A percentile compares a stretch with the other conserved stretches of the same genome.
phyloP scores from a whole-genome alignment of 2,329 filamentous ascomycete genomes.

The Aspergillus felis region DNA sequence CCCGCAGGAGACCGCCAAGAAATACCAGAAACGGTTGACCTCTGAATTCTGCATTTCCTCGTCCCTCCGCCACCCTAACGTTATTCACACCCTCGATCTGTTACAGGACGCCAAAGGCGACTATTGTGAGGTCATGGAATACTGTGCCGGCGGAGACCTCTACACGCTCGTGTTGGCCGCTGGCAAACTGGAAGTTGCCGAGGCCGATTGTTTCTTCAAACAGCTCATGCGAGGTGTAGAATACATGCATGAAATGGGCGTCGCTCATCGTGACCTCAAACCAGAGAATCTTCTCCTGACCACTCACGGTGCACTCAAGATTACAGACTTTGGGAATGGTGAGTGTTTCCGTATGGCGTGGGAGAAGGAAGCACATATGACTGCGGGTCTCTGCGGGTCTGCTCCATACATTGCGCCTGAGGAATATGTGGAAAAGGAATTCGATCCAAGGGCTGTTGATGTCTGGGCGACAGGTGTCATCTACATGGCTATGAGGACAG shows the following conservation, averaged over 20 bases:
- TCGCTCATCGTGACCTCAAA: slow-evolving; percentile 93
- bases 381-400: slow-evolving; percentile 90
- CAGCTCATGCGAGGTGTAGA: slow-evolving; percentile 98
- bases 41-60: slow-evolving; percentile 99
- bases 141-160: slow-evolving; percentile 91
- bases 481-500: slow-evolving; percentile 99
- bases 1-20: slow-evolving; percentile 91
- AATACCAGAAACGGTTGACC: slow-evolving; percentile 95
- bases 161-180: slow-evolving; percentile 90
- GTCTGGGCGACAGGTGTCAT: slow-evolving; percentile 98
- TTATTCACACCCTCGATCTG: slow-evolving; percentile 95
- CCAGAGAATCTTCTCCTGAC: slow-evolving; percentile 94
- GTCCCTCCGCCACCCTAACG: slow-evolving; percentile 91
- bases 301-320: slow-evolving; percentile 87
- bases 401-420: slow-evolving; percentile 97
- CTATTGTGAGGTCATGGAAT: slow-evolving; percentile 99
- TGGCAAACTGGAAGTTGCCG: slow-evolving; percentile 79
- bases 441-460: slow-evolving; percentile 95
- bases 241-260: slow-evolving; percentile 99
- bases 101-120: slow-evolving; percentile 95
- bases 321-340: slow-evolving; percentile 97
- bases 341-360: slow-evolving; percentile 99
- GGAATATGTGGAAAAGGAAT: slow-evolving; percentile 92
- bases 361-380: slow-evolving; percentile 98
- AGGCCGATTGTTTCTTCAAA: slow-evolving; percentile 98